phyloP scores from a whole-genome alignment of 2,329 filamentous ascomycete genomes.

The Alternaria ventricosa region DNA sequence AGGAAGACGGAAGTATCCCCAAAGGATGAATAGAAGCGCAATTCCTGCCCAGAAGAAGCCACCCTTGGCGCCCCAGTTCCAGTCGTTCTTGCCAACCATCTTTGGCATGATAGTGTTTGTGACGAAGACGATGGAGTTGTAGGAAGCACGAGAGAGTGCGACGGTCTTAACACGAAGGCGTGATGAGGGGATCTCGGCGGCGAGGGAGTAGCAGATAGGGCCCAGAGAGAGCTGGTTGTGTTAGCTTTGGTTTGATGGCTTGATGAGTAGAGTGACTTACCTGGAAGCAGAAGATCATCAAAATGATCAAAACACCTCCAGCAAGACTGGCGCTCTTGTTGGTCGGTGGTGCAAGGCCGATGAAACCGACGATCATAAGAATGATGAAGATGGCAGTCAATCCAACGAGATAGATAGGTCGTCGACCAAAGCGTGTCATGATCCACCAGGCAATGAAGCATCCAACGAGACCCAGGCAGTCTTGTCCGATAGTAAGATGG shows the following conservation, averaged over 20 bases:
- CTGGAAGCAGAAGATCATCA: conserved; percentile 37
- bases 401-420: conserved; percentile 75
- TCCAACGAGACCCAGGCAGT: conserved; percentile 49
- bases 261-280: neutral
- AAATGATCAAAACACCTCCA: conserved; percentile 31
- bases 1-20: conserved; percentile 33
- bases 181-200: conserved; percentile 79
- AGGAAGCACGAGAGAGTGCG: conserved; percentile 69
- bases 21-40: conserved; percentile 25
- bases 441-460: conserved; percentile 80
- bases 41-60: conserved; percentile 34
- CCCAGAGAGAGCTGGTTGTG: conserved; percentile 74
- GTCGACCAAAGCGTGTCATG: conserved; percentile 77
- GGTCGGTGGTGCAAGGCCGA: conserved; percentile 61
- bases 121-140: conserved; percentile 31
- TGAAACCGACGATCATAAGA: conserved; percentile 69
- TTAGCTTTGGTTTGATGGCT: conserved; percentile 62
- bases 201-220: conserved; percentile 85
- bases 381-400: conserved; percentile 25
- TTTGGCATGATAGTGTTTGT: conserved; percentile 34
- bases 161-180: conserved; percentile 88
- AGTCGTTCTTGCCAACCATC: conserved; percentile 32
- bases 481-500: conserved; percentile 32
- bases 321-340: conserved; percentile 54
- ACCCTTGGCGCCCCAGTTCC: conserved; percentile 34